Conservation (phyloP, 2,329 filamentous ascomycete genomes). For the Aspergillus fijiensis region DNA sequence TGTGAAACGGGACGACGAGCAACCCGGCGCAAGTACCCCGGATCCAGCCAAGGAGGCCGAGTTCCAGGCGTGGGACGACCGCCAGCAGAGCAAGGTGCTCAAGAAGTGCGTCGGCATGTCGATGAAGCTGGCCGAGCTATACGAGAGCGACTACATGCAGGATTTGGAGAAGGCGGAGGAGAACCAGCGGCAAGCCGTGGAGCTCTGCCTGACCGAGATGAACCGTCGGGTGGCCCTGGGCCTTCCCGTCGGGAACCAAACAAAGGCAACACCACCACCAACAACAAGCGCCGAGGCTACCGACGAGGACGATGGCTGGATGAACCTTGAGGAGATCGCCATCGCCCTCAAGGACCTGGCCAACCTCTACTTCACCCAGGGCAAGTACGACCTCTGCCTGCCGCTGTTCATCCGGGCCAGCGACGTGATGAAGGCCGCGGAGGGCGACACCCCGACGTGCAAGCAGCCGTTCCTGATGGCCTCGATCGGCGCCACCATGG, state of each 20-base stretch:
- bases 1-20: neutral
- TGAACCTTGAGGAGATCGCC: constrained; percentile 42
- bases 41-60: neutral
- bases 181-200: constrained; percentile 75
- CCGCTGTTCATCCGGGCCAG: constrained; percentile 86
- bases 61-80: neutral
- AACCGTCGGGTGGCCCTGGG: constrained; percentile 66
- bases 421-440: constrained; percentile 57
- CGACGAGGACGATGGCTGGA: constrained; percentile 39
- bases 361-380: constrained; percentile 70
- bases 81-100: constrained; percentile 63
- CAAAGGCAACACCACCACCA: neutral
- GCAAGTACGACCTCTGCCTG: constrained; percentile 76
- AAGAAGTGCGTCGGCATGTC: constrained; percentile 72
- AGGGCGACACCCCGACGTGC: constrained; percentile 56
- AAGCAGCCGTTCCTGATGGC: constrained; percentile 72
- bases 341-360: constrained; percentile 60
- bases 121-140: constrained; percentile 82
- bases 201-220: constrained; percentile 73
- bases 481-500: constrained; percentile 55
- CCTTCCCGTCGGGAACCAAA: constrained; percentile 62
- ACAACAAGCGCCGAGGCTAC: neutral
- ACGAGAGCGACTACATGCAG: constrained; percentile 72
- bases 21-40: neutral
- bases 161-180: constrained; percentile 73